phyloP scores from a whole-genome alignment of 768 basidiomycete species.

The Calocybe indica region DNA sequence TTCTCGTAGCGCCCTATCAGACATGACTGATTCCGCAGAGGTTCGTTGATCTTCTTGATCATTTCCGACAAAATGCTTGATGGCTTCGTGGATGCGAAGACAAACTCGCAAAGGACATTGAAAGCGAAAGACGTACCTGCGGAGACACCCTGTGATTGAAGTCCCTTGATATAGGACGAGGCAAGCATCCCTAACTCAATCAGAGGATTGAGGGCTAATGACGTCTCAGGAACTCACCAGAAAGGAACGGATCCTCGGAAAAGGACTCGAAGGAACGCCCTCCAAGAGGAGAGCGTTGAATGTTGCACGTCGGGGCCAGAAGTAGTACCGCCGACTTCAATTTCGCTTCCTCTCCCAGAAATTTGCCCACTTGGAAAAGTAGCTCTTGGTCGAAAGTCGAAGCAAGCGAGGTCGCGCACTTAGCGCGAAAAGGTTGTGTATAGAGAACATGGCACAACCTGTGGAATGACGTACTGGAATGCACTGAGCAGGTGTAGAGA shows the following conservation, averaged over 20 bases:
- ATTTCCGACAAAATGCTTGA: conserved; percentile 72
- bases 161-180: conserved; percentile 62
- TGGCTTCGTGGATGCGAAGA: conserved; percentile 27
- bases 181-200: conserved; percentile 42
- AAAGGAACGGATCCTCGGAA: conserved; percentile 65
- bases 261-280: conserved; percentile 67
- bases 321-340: conserved; percentile 57
- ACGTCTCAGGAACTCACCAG: conserved; percentile 30
- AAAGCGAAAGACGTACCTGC: conserved; percentile 32
- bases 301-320: conserved; percentile 73
- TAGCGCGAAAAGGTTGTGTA: conserved; percentile 1
- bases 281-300: conserved; percentile 58
- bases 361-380: conserved; percentile 45
- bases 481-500: conserved; percentile 59
- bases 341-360: conserved; percentile 62
- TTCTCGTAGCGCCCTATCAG: conserved; percentile 62
- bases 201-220: conserved; percentile 6
- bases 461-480: conserved; percentile 42
- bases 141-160: conserved; percentile 61
- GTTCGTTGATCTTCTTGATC: conserved; percentile 72
- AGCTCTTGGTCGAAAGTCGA: conserved; percentile 65
- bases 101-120: background rate
- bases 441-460: background rate
- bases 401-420: conserved; percentile 64
- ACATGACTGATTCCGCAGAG: conserved; percentile 57